Evolutionary conservation across 23 red algal genomes (phyloP), one percentile per base, ranked within the genome.

Genomic region (Agarophyton chilense): DNA sequence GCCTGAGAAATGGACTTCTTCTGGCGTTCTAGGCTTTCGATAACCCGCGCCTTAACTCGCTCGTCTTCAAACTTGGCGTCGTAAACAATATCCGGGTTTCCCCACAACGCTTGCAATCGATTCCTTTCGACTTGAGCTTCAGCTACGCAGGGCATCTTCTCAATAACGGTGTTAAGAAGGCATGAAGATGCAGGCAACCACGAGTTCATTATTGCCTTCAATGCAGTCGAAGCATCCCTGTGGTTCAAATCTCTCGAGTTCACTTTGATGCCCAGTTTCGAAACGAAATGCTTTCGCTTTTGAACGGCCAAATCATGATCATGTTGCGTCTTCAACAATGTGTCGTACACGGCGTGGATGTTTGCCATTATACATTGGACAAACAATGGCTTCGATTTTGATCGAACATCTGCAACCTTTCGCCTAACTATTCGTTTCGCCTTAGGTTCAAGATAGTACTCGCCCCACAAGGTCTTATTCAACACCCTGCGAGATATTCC

Each of bases 321-420:
- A 32, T 82, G 70, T 40, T 81, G 49, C 45, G 77, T 87, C 19
- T 51, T 82, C 32, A 94, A 18, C 4, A 98, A 41, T 33, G 58
- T 60, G 41, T 94, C 88, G 74, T 99, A 99, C 43, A 99, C 72
- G 40, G 88, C 45, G 28, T 81, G 86, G 44, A 99, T 57, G 74
- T 93, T 95, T 17, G 94, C 82, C 83, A 96, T 78, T 28, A 99
- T 91, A 46, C 95, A 94, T 83, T 96, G 93, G 18, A 95, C 97
- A 91, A 99, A 99, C 92, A 99, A 84, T 36, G 83, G 84, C 86
- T 90, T 89, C 39, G 71, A 77, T 28, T 78, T 79, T 0, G 54
- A 31, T 44, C 62, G 72, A 22, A 84, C 77, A 40, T 91, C 76
- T 32, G 55, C 60, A 24, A 63, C 78, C 51, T 84, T 86, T 54